Base-by-base conservation (phyloP, 176 grass and related monocot species). In the Aegilops tauschii region DNA sequence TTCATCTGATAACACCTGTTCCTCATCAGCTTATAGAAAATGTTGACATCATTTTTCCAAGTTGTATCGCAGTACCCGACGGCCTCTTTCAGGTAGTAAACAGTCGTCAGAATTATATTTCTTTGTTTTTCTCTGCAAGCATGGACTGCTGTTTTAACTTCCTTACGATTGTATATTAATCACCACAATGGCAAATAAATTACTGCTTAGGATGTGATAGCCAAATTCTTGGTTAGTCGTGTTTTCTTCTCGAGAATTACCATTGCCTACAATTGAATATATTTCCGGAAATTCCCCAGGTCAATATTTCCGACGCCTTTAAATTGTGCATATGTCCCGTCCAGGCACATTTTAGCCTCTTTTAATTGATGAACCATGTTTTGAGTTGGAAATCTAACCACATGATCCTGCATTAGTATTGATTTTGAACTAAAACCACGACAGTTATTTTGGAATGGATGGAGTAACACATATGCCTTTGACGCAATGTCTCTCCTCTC, bases 1-100 rank as follows among this genome's bases (percentile, higher is more conserved):
- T 88, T 85, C 56, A 79, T 88, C 67, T 92, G 65, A 88, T 92
- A 34, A 82, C 90, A 61, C 82, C 86, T 73, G 25, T 85, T 92
- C 70, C 77, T 88, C 18, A 29, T 39, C 34, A 54, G 36, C 78
- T 71, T 64, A 25, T 92, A 65, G 78, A 85, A 85, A 82, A 65
- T 27, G 52, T 78, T 1, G 64, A 92, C 63, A 64, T 78, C 54
- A 30, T 88, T 82, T 81, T 92, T 39, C 54, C 12, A 63, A 88
- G 90, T 76, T 66, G 62, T 85, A 78, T 92, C 59, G 54, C 54
- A 65, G 50, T 82, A 31, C 90, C 90, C 73, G 71, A 36, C 58
- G 87, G 71, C 78, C 63, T 91, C 16, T 70, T 65, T 42, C 86
- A 85, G 90, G 86, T 91, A 91, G 69, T 25, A 54, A 91, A 69